Evolutionary conservation across 306 rosid genomes (phyloP), one percentile per base, ranked within the genome.

Genomic region (Mimosa pudica): DNA sequence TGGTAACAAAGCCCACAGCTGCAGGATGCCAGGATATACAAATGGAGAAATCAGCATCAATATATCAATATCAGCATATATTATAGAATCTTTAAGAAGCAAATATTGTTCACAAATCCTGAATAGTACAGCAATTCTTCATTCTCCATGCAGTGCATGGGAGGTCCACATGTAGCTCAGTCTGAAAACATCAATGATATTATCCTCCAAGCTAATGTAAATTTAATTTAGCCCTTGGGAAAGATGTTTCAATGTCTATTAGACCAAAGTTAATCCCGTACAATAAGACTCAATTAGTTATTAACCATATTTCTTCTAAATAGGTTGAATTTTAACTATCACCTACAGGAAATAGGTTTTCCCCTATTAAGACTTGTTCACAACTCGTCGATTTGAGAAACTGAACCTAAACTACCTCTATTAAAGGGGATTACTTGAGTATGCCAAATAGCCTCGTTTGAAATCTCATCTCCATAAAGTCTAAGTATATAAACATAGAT

Each of bases 401-500:
- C 13, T 60, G 35, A 10, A 60, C 65, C 35, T 60, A 24, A 60
- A 24, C 14, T 60, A 10, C 65, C 24, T 58, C 4, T 24, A 24
- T 60, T 60, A 66, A 72, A 73, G 73, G 63, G 36, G 38, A 12
- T 14, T 51, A 44, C 24, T 51, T 54, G 0, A 60, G 70, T 38
- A 62, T 77, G 76, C 71, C 67, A 70, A 74, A 74, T 41, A 74
- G 48, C 62, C 58, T 35, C 47, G 55, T 70, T 45, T 52, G 14
- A 60, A 41, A 58, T 80, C 47, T 38, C 76, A 80, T 70, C 67
- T 44, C 14, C 63, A 73, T 12, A 44, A 73, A 77, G 35, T 70
- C 71, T 73, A 79, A 64, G 42, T 55, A 82, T 48, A 71, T 76
- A 73, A 79, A 17, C 84, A 65, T 35, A 51, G 17, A 35, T 57